These are phyloP conservation scores for Hondaea fermentalgiana DNA, from an alignment of 108 stramenopile species.

Conservation along the genomic window DNA sequence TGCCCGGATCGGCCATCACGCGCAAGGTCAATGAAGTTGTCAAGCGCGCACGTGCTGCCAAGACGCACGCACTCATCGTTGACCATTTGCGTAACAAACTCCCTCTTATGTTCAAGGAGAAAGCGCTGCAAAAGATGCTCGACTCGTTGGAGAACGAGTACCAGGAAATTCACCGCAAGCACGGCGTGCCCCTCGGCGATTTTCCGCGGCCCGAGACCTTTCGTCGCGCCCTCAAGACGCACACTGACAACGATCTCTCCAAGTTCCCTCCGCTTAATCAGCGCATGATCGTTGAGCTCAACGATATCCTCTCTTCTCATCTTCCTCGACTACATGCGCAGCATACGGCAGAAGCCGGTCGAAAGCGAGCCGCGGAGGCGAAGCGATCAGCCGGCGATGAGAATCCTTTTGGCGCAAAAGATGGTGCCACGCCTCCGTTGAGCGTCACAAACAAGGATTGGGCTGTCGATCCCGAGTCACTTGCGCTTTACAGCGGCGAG, in stretches of 20 bases:
- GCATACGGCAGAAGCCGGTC: background rate
- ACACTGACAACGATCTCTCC: slow-evolving; percentile 8
- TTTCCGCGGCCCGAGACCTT: slow-evolving; percentile 46
- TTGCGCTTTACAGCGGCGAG: background rate
- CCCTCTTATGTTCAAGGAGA: slow-evolving; percentile 32
- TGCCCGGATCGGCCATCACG: slow-evolving; percentile 48
- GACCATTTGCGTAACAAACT: slow-evolving; percentile 47
- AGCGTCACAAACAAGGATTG: background rate
- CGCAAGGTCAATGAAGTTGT: slow-evolving; percentile 73
- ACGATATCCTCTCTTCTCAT: background rate
- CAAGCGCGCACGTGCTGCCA: slow-evolving; percentile 50
- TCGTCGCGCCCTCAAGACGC: background rate
- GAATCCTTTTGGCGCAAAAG: background rate
- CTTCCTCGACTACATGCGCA: slow-evolving; percentile 20
- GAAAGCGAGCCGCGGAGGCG: background rate
- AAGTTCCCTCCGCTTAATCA: slow-evolving; percentile 22
- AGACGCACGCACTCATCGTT: slow-evolving; percentile 45
- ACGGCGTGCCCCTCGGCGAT: slow-evolving; percentile 49
- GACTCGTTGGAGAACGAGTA: slow-evolving; percentile 39
- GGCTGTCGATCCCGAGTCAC: background rate
- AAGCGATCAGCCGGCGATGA: background rate
- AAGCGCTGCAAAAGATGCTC: slow-evolving; percentile 34
- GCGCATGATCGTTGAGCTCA: slow-evolving; percentile 24
- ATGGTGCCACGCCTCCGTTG: background rate
- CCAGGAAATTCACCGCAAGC: slow-evolving; percentile 43